Evolutionary conservation across 177 flowering plant species (phyloP).

Genomic region (Vitis hybrid): DNA sequence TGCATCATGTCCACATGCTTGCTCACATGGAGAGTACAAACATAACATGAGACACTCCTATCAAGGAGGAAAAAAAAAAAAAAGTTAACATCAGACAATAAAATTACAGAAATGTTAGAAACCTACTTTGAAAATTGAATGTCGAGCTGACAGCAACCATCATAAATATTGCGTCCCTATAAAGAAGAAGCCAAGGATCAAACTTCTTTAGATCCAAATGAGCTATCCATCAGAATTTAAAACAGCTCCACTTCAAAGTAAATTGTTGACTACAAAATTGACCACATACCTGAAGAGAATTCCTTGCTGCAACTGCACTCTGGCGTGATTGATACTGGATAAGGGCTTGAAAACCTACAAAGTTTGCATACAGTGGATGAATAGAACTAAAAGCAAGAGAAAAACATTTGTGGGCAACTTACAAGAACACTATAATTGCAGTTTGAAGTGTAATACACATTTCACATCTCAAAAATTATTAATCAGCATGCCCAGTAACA

Average conservation of each 20-base stretch:
- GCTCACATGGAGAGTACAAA: no score
- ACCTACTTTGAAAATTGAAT: slow-evolving; percentile 95
- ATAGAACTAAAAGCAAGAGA: neutral
- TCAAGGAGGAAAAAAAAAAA: neutral
- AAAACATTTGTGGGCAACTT: neutral
- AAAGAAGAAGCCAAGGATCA: slow-evolving; percentile 10
- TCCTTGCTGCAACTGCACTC: slow-evolving; percentile 81
- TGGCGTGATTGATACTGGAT: slow-evolving; percentile 82
- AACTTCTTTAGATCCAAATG: slow-evolving; percentile 1
- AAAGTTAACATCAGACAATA: neutral
- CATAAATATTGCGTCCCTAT: slow-evolving; percentile 97
- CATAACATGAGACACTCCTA: no score
- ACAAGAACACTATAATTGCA: neutral
- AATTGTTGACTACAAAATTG: neutral
- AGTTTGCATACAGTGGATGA: slow-evolving; percentile 12
- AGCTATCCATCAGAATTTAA: slow-evolving; percentile 1
- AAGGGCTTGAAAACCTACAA: slow-evolving; percentile 93
- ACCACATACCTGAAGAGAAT: slow-evolving; percentile 70
- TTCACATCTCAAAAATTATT: neutral
- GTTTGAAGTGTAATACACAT: neutral
- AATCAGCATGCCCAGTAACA: neutral
- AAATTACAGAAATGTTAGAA: neutral
- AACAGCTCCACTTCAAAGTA: neutral
- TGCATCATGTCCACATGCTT: no score
- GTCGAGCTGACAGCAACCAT: slow-evolving; percentile 98